Conservation (phyloP, 2,329 filamentous ascomycete genomes). For the Penicillium sp. region DNA sequence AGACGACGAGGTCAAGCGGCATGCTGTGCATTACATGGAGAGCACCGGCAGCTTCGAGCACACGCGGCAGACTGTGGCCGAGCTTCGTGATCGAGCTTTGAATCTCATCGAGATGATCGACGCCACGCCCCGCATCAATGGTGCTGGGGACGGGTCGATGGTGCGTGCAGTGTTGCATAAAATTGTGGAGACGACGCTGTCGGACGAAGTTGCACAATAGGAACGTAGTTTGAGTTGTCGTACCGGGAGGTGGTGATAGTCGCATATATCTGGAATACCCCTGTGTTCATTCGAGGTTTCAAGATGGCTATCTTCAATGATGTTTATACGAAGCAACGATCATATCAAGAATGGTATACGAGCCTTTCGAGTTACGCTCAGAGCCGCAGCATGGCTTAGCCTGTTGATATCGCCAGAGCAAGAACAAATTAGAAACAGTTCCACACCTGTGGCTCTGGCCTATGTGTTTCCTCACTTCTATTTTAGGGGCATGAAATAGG, state of each 20-base stretch:
- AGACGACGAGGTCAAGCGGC: slow-evolving; percentile 84
- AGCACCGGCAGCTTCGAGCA: slow-evolving; percentile 86
- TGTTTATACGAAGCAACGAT: slow-evolving; percentile 11
- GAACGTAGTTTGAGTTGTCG: background rate
- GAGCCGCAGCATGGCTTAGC: no score
- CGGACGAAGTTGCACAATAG: slow-evolving; percentile 16
- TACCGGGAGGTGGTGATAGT: background rate
- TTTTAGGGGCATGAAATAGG: no score
- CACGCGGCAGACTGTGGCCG: slow-evolving; percentile 64
- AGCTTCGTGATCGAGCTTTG: slow-evolving; percentile 64
- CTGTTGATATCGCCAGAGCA: no score
- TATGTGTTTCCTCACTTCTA: no score
- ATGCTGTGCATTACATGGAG: slow-evolving; percentile 90
- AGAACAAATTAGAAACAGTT: no score
- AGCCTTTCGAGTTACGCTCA: no score
- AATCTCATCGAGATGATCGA: slow-evolving; percentile 65
- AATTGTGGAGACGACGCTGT: slow-evolving; percentile 51
- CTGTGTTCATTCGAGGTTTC: background rate
- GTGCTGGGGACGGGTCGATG: slow-evolving; percentile 54
- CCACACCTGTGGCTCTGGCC: no score
- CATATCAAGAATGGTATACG: background rate
- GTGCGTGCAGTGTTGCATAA: slow-evolving; percentile 68
- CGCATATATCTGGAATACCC: slow-evolving; percentile 17
- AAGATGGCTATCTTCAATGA: slow-evolving; percentile 5
- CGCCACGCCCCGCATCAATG: slow-evolving; percentile 41